A percentile compares a stretch with the other conserved stretches of the same genome.
These are phyloP conservation scores for Amanita rubescens DNA, from an alignment of 768 basidiomycete genomes.

Conservation along the genomic window DNA sequence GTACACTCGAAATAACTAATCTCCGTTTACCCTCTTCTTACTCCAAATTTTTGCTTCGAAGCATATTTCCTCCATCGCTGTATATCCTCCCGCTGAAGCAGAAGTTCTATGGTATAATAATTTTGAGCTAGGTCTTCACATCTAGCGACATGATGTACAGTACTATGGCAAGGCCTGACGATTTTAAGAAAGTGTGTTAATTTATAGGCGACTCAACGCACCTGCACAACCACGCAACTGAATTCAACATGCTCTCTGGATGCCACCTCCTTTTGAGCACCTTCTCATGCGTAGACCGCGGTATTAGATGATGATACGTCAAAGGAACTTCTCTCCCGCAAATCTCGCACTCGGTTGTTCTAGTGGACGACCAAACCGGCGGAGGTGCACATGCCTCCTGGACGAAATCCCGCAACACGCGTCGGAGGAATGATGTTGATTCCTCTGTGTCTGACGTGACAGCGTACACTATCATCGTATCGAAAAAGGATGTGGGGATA, in stretches of 20 bases:
- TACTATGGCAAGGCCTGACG: slow-evolving; percentile 42
- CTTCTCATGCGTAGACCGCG: slow-evolving; percentile 44
- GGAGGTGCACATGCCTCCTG: slow-evolving; percentile 40
- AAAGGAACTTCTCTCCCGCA: slow-evolving; percentile 49
- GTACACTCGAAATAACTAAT: too few species aligned
- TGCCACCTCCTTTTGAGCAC: slow-evolving; percentile 55
- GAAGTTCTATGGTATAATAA: slow-evolving; percentile 42
- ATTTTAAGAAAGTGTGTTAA: not conserved
- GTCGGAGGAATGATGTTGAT: slow-evolving; percentile 31
- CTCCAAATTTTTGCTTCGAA: slow-evolving; percentile 34
- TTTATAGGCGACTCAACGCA: slow-evolving; percentile 19
- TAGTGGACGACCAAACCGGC: slow-evolving; percentile 45
- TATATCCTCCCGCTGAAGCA: slow-evolving; percentile 47
- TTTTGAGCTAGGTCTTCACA: slow-evolving; percentile 44
- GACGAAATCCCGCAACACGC: slow-evolving; percentile 34
- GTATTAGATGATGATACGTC: slow-evolving; percentile 58
- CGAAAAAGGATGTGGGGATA: slow-evolving; percentile 35
- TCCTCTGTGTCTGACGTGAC: slow-evolving; percentile 34
- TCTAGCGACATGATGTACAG: slow-evolving; percentile 41
- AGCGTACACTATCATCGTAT: slow-evolving; percentile 45
- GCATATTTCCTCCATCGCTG: slow-evolving; percentile 51
- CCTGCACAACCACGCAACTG: slow-evolving; percentile 57
- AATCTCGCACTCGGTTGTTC: slow-evolving; percentile 49
- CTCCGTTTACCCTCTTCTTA: slow-evolving; percentile 24
- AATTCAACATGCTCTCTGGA: slow-evolving; percentile 40